Conservation (phyloP, 108 stramenopile species). For the Epithemia pelagica region DNA sequence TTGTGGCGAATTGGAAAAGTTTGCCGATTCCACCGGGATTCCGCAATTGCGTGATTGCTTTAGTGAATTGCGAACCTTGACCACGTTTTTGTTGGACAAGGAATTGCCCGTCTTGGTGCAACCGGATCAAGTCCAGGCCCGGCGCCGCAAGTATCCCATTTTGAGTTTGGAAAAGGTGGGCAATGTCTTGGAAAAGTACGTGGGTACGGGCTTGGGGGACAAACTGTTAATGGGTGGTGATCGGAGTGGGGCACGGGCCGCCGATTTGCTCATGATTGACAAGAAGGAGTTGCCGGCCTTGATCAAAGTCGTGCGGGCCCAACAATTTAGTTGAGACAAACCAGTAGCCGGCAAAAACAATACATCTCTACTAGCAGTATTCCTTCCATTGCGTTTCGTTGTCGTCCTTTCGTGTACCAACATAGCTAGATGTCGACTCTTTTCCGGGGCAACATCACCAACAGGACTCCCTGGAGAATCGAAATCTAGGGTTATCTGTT, state of each 20-base stretch:
- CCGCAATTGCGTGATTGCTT: conserved; percentile 84
- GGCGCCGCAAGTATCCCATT: conserved; percentile 79
- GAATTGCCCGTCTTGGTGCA: conserved; percentile 68
- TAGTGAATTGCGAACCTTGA: conserved; percentile 72
- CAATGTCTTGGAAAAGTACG: conserved; percentile 58
- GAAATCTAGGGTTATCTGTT: too few relatives aligned
- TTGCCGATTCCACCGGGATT: conserved; percentile 74
- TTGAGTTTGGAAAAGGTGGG: conserved; percentile 74
- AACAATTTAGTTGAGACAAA: conserved; percentile 15
- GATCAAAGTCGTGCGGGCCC: conserved; percentile 56
- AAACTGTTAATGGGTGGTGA: conserved; percentile 30
- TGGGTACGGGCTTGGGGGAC: conserved; percentile 50
- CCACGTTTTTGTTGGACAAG: conserved; percentile 67
- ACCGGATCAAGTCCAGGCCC: conserved; percentile 55
- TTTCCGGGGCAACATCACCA: too few relatives aligned
- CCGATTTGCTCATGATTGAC: conserved; percentile 69
- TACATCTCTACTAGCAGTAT: too few relatives aligned
- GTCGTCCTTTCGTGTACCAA: too few relatives aligned
- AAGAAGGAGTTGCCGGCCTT: conserved; percentile 81
- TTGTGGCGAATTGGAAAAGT: conserved; percentile 72
- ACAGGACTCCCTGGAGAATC: too few relatives aligned
- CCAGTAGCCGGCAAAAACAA: too few relatives aligned
- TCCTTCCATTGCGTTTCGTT: too few relatives aligned
- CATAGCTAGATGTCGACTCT: too few relatives aligned
- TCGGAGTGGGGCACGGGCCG: background rate